Evolutionary conservation across 2,329 filamentous ascomycete genomes (phyloP).

Genomic region (Epicoccum nigrum): DNA sequence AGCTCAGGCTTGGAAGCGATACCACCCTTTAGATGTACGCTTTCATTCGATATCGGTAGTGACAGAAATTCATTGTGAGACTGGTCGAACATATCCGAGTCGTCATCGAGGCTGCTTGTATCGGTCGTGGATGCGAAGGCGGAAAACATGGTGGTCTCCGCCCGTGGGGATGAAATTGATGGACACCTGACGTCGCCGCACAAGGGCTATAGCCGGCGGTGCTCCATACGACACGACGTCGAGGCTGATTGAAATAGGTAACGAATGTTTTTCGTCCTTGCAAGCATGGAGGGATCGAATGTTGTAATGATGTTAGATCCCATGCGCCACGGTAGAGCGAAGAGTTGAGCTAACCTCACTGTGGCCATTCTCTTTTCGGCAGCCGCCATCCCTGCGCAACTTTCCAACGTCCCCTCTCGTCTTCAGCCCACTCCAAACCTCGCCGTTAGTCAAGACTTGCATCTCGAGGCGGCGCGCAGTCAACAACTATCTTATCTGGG

Average conservation of each 20-base stretch:
- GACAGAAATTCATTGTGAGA: constrained; percentile 40
- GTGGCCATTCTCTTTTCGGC: constrained; percentile 28
- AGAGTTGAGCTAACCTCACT: constrained; percentile 41
- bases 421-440: constrained; percentile 16
- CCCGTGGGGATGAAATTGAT: constrained; percentile 28
- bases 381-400: constrained; percentile 23
- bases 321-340: constrained; percentile 23
- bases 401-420: constrained; percentile 6
- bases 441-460: constrained; percentile 4
- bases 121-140: constrained; percentile 43
- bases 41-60: constrained; percentile 42
- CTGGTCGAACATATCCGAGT: constrained; percentile 43
- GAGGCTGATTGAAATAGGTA: constrained; percentile 17
- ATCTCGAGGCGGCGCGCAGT: neutral
- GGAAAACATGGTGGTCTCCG: constrained; percentile 37
- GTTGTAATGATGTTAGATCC: constrained; percentile 37
- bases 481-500: neutral
- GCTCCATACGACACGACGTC: constrained; percentile 30
- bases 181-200: constrained; percentile 35
- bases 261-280: constrained; percentile 19
- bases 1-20: constrained; percentile 41
- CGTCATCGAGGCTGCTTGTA: constrained; percentile 42
- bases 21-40: constrained; percentile 41
- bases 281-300: constrained; percentile 39
- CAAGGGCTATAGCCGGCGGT: constrained; percentile 29